Percentiles rank a stretch among this genome's conserved stretches.
Evolutionary conservation across 2,329 filamentous ascomycete genomes (phyloP).

Genomic region (Penicillium fuscoglaucum): DNA sequence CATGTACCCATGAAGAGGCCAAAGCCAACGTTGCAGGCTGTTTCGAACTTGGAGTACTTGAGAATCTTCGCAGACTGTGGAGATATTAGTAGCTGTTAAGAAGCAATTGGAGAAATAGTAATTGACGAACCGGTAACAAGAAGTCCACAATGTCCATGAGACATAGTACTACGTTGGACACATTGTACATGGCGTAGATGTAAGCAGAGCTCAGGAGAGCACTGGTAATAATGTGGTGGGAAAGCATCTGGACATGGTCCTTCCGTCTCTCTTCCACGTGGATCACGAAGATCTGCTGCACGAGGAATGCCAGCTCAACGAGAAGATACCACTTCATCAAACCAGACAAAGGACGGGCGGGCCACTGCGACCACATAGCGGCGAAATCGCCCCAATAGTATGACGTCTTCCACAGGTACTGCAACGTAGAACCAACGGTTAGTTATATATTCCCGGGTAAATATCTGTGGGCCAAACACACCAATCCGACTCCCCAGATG

Average conservation of each 20-base stretch:
- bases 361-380: conserved; percentile 83
- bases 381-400: conserved; percentile 74
- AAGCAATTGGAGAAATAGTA: background rate
- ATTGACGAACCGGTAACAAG: conserved; percentile 70
- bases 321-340: conserved; percentile 87
- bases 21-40: conserved; percentile 77
- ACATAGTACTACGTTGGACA: conserved; percentile 84
- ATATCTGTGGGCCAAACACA: conserved; percentile 47
- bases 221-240: conserved; percentile 88
- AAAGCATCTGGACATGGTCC: conserved; percentile 94
- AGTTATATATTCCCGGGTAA: conserved; percentile 7
- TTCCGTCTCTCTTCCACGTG: conserved; percentile 93
- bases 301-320: conserved; percentile 85
- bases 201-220: conserved; percentile 79
- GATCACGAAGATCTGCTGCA: conserved; percentile 91
- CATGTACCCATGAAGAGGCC: conserved; percentile 83
- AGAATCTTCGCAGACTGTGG: conserved; percentile 81
- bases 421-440: conserved; percentile 9
- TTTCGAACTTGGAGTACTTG: conserved; percentile 80
- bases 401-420: conserved; percentile 80
- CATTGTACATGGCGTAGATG: conserved; percentile 79
- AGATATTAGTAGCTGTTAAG: conserved; percentile 5
- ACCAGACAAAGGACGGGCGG: conserved; percentile 70
- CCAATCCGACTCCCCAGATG: conserved; percentile 83
- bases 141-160: conserved; percentile 94